These are phyloP conservation scores for Fereydounia khargensis DNA, from an alignment of 1,284 basidiomycete species.

Conservation along the genomic window DNA sequence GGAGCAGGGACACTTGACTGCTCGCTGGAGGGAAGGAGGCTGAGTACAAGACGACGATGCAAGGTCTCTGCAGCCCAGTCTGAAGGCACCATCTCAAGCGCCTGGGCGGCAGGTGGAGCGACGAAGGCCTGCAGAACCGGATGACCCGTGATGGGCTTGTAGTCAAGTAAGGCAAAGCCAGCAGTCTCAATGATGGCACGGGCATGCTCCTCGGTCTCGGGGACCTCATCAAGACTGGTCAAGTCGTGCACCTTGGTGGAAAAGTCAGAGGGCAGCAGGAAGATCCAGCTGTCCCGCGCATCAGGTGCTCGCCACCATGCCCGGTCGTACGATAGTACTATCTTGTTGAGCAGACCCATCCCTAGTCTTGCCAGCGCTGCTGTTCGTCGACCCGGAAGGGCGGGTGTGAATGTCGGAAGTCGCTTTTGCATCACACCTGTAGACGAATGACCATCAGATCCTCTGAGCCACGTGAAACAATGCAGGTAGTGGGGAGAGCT, in stretches of 20 bases:
- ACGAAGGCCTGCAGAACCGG: background rate
- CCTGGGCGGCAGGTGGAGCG: constrained; percentile 1
- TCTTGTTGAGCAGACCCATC: constrained; percentile 7
- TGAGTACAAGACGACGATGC: background rate
- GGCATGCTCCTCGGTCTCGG: background rate
- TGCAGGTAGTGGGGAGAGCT: too few relatives aligned
- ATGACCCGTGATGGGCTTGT: background rate
- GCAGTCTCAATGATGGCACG: background rate
- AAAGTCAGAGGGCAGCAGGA: background rate
- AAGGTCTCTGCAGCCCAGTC: background rate
- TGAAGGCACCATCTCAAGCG: background rate
- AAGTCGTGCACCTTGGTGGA: background rate
- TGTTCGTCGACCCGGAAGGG: background rate
- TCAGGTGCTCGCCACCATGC: constrained; percentile 2
- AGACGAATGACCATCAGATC: too few relatives aligned
- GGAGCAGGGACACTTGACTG: background rate
- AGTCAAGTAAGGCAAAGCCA: background rate
- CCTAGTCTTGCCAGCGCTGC: constrained; percentile 2
- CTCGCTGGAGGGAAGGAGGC: background rate
- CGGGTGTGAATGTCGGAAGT: background rate
- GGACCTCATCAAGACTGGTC: background rate
- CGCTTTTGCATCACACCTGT: constrained; percentile 1
- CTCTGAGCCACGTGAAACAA: too few relatives aligned
- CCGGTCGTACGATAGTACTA: constrained; percentile 2
- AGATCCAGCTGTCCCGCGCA: background rate